A percentile compares a stretch with the other conserved stretches of the same genome.
Evolutionary conservation across 495 filamentous ascomycete species (phyloP).

Genomic region (Pseudotulostoma volvatum): DNA sequence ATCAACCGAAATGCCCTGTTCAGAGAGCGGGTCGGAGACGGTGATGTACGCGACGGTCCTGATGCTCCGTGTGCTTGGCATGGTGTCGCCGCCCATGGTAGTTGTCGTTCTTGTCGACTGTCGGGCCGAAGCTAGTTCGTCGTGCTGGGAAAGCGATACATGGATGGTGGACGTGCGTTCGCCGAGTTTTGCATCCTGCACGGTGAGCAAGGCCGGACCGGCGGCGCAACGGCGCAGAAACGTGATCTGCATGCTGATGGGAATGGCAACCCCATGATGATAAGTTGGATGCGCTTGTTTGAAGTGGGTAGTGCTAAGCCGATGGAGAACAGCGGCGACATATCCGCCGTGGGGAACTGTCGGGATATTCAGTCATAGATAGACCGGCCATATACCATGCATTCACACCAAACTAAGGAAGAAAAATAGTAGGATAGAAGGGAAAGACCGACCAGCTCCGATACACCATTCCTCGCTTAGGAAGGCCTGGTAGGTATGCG

Average conservation of each 20-base stretch:
- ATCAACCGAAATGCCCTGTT: slow-evolving; percentile 38
- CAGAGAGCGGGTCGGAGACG: slow-evolving; percentile 41
- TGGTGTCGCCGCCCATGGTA: slow-evolving; percentile 2
- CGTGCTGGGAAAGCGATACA: slow-evolving; percentile 39
- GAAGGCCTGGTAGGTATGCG: slow-evolving; percentile 38
- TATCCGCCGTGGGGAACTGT: slow-evolving; percentile 76
- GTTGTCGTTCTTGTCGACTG: slow-evolving; percentile 12
- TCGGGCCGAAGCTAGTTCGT: neutral
- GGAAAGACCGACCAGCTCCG: slow-evolving; percentile 29
- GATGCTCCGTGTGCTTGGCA: slow-evolving; percentile 27
- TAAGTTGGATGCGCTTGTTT: slow-evolving; percentile 40
- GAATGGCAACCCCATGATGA: slow-evolving; percentile 44
- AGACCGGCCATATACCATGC: too few species aligned
- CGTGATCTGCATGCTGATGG: slow-evolving; percentile 45
- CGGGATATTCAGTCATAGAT: too few species aligned
- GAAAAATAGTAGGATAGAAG: neutral
- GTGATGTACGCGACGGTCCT: slow-evolving; percentile 56
- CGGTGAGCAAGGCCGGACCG: slow-evolving; percentile 44
- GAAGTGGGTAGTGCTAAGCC: slow-evolving; percentile 47
- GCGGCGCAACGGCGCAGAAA: slow-evolving; percentile 53
- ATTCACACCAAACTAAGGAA: too few species aligned
- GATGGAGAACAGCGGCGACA: slow-evolving; percentile 47
- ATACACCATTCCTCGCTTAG: slow-evolving; percentile 43
- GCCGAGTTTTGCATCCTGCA: slow-evolving; percentile 61
- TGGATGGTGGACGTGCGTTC: slow-evolving; percentile 53